Conservation (phyloP, 2,329 filamentous ascomycete species). For the Bretziella fagacearum region DNA sequence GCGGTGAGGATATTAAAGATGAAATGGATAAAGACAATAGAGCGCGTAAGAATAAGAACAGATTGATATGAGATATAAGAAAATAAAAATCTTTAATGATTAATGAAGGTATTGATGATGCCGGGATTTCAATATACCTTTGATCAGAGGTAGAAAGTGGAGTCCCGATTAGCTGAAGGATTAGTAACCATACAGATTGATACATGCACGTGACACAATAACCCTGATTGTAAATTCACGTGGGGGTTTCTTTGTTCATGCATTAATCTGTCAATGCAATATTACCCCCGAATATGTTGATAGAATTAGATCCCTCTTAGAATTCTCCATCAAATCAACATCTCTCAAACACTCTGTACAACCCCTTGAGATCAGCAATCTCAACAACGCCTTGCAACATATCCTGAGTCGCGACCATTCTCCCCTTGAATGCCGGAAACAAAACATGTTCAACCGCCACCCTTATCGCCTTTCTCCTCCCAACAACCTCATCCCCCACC, state of each 20-base stretch:
- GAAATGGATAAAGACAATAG: no score
- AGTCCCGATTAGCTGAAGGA: no score
- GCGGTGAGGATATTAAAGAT: no score
- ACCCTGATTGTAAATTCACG: no score
- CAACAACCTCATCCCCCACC: slow-evolving; percentile 33
- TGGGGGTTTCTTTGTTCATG: no score
- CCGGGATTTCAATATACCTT: no score
- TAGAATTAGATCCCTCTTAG: background rate
- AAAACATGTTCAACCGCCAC: slow-evolving; percentile 68
- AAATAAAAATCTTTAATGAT: no score
- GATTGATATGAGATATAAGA: no score
- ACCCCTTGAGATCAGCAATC: slow-evolving; percentile 75
- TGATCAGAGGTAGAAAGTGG: no score
- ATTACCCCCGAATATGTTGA: background rate
- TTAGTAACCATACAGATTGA: no score
- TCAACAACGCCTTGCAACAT: slow-evolving; percentile 63
- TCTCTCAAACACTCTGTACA: slow-evolving; percentile 89
- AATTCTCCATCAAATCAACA: slow-evolving; percentile 42
- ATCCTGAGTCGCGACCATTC: slow-evolving; percentile 64
- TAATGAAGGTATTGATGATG: no score
- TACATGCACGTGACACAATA: background rate
- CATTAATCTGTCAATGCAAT: background rate
- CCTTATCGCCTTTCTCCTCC: slow-evolving; percentile 51
- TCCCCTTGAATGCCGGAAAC: slow-evolving; percentile 73
- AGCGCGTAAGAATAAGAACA: no score